Evolutionary conservation across 768 basidiomycete species (phyloP), one percentile per base, ranked within the genome.

Genomic region (Leccinum longicurvipes): DNA sequence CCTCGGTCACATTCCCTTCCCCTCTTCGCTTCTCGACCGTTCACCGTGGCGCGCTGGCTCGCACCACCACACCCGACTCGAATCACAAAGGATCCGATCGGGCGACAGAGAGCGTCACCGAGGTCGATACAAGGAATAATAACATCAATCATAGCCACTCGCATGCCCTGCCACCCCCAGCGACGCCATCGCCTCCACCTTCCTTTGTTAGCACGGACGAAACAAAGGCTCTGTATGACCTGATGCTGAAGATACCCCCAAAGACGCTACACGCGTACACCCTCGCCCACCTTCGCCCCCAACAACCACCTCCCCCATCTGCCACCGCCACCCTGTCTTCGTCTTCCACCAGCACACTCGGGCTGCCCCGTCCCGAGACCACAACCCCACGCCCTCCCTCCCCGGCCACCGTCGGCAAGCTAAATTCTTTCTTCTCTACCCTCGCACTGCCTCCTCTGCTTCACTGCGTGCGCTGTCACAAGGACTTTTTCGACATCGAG

Each of bases 401-500:
- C 4, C 73, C 72, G 2, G 60, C 68, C 21, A 76, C 75, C 0
- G 73, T 87, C 6, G 62, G 76, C 14, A 69, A 77, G 17, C 73
- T 91, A 6, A 73, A 79, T 3, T 45, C 73, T 0, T 91, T 91
- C 70, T 89, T 89, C 67, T 68, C 79, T 6, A 64, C 76, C 3
- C 82, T 91, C 46, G 72, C 76, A 0, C 86, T 86, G 0, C 89
- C 89, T 1, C 87, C 86, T 3, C 72, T 74, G 39, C 74, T 89
- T 10, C 89, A 92, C 60, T 92, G 90, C 57, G 78, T 84, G 21
- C 81, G 89, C 3, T 91, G 90, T 67, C 89, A 92, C 68, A 79
- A 82, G 50, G 74, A 72, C 51, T 92, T 78, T 61, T 84, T 82
- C 59, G 87, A 86, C 0, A 74, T 91, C 15, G 88, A 90, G 62